Conservation (phyloP, 345 rosid species). For the Psidium friedrichsthalianum region DNA sequence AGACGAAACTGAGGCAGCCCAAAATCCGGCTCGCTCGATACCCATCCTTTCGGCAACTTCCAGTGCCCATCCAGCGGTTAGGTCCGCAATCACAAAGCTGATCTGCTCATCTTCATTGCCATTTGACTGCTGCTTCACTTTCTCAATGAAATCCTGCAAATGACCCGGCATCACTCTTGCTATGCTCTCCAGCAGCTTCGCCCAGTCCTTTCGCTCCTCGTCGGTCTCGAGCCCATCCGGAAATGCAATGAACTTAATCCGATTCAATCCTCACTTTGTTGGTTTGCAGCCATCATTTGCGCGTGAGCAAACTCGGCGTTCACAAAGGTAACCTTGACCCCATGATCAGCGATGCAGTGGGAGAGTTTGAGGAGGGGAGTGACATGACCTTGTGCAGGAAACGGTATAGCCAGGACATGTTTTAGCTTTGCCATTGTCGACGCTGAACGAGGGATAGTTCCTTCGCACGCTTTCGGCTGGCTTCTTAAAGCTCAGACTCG, state of each 20-base stretch:
- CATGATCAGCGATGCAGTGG: too few species aligned
- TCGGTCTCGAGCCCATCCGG: too few species aligned
- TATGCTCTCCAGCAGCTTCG: background rate
- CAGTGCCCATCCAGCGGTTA: constrained; percentile 6
- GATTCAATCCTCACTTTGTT: background rate
- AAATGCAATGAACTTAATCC: constrained; percentile 2
- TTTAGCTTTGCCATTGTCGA: too few species aligned
- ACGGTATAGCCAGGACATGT: too few species aligned
- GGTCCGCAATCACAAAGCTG: constrained; percentile 7
- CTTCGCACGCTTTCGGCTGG: too few species aligned
- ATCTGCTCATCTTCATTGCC: constrained; percentile 1
- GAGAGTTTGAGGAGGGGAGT: too few species aligned
- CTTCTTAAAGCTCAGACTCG: too few species aligned
- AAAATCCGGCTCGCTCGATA: background rate
- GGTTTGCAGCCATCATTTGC: background rate
- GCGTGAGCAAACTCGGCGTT: too few species aligned
- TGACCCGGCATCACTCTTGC: constrained; percentile 5
- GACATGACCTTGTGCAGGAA: too few species aligned
- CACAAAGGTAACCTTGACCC: too few species aligned
- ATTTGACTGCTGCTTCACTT: background rate
- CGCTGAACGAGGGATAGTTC: too few species aligned
- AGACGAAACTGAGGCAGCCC: background rate
- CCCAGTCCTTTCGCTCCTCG: constrained; percentile 6
- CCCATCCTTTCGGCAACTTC: too few species aligned
- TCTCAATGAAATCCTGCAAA: constrained; percentile 7